phyloP scores from a whole-genome alignment of 2,329 filamentous ascomycete species.

The Exophiala xenobiotica region DNA sequence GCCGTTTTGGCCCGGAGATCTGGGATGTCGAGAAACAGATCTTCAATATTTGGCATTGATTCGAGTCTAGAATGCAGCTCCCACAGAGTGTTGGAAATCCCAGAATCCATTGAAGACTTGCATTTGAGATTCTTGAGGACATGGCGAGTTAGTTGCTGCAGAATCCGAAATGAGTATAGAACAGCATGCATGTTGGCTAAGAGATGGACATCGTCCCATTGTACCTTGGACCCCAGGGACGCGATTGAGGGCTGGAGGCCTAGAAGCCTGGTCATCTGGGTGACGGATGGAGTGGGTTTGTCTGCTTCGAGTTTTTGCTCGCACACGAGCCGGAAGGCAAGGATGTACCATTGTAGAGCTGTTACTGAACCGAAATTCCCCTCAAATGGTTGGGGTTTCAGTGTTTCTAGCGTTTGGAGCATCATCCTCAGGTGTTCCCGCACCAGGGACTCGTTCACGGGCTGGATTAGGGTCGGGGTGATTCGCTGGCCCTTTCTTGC shows the following conservation, averaged over 20 bases:
- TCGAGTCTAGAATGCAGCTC: constrained; percentile 2
- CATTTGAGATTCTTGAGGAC: neutral
- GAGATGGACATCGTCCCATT: constrained; percentile 63
- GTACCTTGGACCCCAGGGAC: constrained; percentile 26
- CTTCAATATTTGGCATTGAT: constrained; percentile 19
- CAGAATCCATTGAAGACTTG: neutral
- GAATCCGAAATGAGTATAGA: constrained; percentile 62
- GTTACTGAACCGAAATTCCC: no score
- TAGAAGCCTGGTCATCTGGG: constrained; percentile 6
- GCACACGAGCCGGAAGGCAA: constrained; percentile 14
- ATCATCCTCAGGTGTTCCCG: neutral
- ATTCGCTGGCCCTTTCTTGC: constrained; percentile 27
- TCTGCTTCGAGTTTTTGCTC: constrained; percentile 12
- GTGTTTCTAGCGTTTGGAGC: neutral
- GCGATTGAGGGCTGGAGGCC: constrained; percentile 1
- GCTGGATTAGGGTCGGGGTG: constrained; percentile 31
- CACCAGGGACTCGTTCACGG: neutral
- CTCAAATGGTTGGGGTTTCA: no score
- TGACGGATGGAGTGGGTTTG: constrained; percentile 2
- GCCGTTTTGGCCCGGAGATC: constrained; percentile 7
- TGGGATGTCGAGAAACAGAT: constrained; percentile 23
- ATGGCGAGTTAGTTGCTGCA: constrained; percentile 45
- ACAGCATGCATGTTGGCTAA: constrained; percentile 60
- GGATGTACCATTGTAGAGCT: constrained; percentile 19
- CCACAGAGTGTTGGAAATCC: neutral